Evolutionary conservation across 2,329 filamentous ascomycete genomes (phyloP).

Genomic region (Emmonsia crescens): DNA sequence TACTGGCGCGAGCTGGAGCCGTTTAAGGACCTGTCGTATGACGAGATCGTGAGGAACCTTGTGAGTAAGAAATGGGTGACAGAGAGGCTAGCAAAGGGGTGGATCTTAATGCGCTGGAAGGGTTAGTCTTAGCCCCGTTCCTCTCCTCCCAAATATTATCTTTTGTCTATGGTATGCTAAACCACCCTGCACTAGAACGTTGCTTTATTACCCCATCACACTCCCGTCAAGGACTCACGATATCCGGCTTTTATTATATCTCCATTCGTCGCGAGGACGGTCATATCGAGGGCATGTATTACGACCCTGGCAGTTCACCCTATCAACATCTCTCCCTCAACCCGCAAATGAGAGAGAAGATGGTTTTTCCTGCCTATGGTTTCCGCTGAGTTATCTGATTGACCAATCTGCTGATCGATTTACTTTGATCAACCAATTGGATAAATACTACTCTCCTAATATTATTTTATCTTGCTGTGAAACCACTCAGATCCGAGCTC

Average conservation of each 20-base stretch:
- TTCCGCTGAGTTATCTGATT: constrained; percentile 24
- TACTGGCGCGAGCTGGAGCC: constrained; percentile 41
- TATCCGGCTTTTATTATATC: constrained; percentile 42
- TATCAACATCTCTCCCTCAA: constrained; percentile 38
- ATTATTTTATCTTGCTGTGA: not conserved
- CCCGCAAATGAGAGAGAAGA: constrained; percentile 27
- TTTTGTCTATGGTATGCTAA: not conserved
- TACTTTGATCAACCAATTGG: not conserved
- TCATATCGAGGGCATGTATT: constrained; percentile 39
- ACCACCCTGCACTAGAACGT: constrained; percentile 25
- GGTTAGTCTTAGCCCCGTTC: constrained; percentile 21
- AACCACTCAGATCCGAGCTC: not conserved
- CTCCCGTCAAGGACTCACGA: constrained; percentile 37
- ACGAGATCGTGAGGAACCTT: constrained; percentile 34
- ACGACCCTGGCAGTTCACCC: constrained; percentile 39
- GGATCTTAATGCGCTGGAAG: constrained; percentile 44
- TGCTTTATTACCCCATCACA: constrained; percentile 40
- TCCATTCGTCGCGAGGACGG: constrained; percentile 36
- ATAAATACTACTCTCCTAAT: not conserved
- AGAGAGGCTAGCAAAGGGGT: constrained; percentile 32
- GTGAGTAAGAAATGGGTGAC: constrained; percentile 36
- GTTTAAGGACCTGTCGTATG: constrained; percentile 35
- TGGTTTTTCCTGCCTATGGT: constrained; percentile 33
- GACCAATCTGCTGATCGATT: not conserved
- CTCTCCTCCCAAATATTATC: not conserved